Base-by-base conservation (phyloP, 2,329 filamentous ascomycete genomes). In the Colletotrichum zoysiae region DNA sequence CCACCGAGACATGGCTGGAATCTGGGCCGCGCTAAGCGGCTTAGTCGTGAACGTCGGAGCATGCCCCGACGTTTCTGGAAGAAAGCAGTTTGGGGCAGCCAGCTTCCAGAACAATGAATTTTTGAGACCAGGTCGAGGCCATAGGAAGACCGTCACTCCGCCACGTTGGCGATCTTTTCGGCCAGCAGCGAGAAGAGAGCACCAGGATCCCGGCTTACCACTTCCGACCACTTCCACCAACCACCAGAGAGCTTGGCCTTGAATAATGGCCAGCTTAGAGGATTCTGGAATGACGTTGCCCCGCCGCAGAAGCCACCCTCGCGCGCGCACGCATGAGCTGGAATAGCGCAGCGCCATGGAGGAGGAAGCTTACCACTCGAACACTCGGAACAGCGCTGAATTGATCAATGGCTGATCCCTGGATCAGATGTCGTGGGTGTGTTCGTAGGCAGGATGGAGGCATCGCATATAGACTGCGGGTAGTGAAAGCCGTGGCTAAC, bases 51-150 rank as follows among this genome's bases (percentile, higher is more conserved):
- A 58, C 53, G 68, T 55, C 40, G 20, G 55, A n/a, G 40, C 59
- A 55, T 53, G 59, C 58, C 42, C 55, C 53, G 30, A 26, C 0
- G 20, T 23, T 59, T 42, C 30, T 64, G 26, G 64, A 69, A 71
- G 59, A 71, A 71, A 5, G 48, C 53, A 69, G n/a, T 46, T 58
- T 63, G 18, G 30, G 53, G 33, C 59, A 58, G 51, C 58, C 46
- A 35, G 20, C 46, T 46, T 71, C 23, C 38, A 64, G 69, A 55
- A 71, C 69, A 71, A 71, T 64, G 65, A 69, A n/a, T 59, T 33
- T 35, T 14, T 20, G 40, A 38, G 26, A 40, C 53, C 20, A 46
- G 40, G 65, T 69, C 53, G 58, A 71, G 69, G 63, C 65, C 69
- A 55, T 59, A 53, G 35, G 26, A 38, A 69, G 69, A 58, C 59